Evolutionary conservation across 2,329 filamentous ascomycete species (phyloP).

Genomic region (Shiraia sp.): DNA sequence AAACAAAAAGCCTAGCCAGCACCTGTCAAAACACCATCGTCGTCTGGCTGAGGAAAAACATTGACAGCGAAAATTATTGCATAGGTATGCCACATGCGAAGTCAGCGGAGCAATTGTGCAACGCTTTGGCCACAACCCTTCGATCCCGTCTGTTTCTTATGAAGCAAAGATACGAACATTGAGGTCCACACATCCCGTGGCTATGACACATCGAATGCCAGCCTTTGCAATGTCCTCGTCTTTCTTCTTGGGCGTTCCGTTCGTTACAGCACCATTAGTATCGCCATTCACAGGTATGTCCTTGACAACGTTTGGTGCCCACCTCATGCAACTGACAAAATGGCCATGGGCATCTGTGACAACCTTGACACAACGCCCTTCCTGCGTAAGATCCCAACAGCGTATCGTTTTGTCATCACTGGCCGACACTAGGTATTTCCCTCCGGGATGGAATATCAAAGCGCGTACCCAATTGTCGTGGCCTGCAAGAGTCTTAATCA

Average conservation of each 20-base stretch:
- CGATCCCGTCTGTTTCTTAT: conserved; percentile 18
- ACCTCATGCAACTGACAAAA: conserved; percentile 84
- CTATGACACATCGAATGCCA: conserved; percentile 81
- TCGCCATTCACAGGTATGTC: conserved; percentile 53
- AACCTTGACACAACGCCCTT: conserved; percentile 85
- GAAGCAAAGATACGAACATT: conserved; percentile 78
- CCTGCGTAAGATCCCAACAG: conserved; percentile 92
- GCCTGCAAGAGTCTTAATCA: conserved; percentile 80
- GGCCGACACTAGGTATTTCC: conserved; percentile 84
- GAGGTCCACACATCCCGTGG: conserved; percentile 82
- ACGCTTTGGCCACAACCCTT: background rate
- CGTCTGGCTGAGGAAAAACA: background rate
- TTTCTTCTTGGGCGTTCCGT: conserved; percentile 57
- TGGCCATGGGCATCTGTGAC: conserved; percentile 77
- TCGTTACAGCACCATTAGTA: conserved; percentile 48
- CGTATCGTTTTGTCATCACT: conserved; percentile 89
- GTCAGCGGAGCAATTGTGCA: background rate
- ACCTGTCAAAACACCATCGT: background rate
- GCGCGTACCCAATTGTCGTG: conserved; percentile 95
- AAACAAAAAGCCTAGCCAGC: background rate
- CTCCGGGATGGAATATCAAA: conserved; percentile 86
- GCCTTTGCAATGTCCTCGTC: conserved; percentile 56
- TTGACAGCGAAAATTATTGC: background rate
- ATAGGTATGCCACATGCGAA: background rate
- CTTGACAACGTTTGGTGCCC: conserved; percentile 78